These are phyloP conservation scores for Austroboletus novae-zelandiae DNA, from an alignment of 1,284 basidiomycete genomes.

Conservation along the genomic window DNA sequence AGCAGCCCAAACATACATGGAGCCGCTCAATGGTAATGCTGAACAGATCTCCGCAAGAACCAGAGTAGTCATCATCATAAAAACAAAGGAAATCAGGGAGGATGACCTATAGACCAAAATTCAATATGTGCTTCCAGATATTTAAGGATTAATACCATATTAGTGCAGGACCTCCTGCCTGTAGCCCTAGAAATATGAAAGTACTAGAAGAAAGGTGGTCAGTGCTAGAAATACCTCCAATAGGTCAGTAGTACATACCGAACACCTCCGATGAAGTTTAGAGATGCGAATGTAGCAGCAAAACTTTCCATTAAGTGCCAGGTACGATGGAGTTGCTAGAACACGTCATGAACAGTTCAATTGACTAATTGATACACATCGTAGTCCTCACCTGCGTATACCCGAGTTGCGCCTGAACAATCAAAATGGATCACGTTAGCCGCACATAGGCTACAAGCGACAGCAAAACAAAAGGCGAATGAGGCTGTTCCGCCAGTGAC, in stretches of 20 bases:
- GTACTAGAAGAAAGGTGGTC: slow-evolving; percentile 44
- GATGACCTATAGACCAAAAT: slow-evolving; percentile 58
- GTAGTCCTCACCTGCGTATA: slow-evolving; percentile 67
- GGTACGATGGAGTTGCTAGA: slow-evolving; percentile 75
- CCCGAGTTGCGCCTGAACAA: slow-evolving; percentile 65
- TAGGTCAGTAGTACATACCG: slow-evolving; percentile 44
- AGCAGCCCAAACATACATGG: slow-evolving; percentile 89
- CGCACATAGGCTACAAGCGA: slow-evolving; percentile 36
- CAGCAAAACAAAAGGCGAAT: slow-evolving; percentile 45
- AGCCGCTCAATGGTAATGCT: slow-evolving; percentile 80
- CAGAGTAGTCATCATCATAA: slow-evolving; percentile 82
- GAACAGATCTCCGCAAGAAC: slow-evolving; percentile 87
- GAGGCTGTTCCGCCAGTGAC: slow-evolving; percentile 92
- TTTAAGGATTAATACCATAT: slow-evolving; percentile 52
- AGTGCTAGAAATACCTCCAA: background rate
- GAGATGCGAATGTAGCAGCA: slow-evolving; percentile 77
- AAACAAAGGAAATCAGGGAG: slow-evolving; percentile 73
- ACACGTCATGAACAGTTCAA: background rate
- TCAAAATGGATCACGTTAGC: slow-evolving; percentile 45
- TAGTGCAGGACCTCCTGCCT: slow-evolving; percentile 81
- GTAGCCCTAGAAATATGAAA: slow-evolving; percentile 75
- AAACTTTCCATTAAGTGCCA: slow-evolving; percentile 83
- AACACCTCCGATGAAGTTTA: slow-evolving; percentile 85
- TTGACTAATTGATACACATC: slow-evolving; percentile 3
- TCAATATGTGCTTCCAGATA: background rate